phyloP scores from a whole-genome alignment of 164 flowering plant genomes.

The Stephania cephalantha region DNA sequence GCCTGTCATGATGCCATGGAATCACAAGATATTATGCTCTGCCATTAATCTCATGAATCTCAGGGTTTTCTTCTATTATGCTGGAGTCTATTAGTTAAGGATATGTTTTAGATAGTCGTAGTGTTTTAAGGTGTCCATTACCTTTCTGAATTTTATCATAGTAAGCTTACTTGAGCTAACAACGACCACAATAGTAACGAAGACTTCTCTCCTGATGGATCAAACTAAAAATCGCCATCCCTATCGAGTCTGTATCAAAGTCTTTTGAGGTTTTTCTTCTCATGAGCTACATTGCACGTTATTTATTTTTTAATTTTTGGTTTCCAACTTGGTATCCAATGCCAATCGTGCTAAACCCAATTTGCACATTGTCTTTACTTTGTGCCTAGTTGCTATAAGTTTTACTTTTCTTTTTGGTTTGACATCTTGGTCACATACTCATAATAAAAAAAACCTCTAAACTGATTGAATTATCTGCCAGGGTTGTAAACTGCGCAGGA shows the following conservation, averaged over 20 bases:
- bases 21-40: too few species aligned
- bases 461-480: conserved; percentile 27
- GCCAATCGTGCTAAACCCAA: too few species aligned
- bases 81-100: not conserved
- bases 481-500: conserved; percentile 93
- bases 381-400: too few species aligned
- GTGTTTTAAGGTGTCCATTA: not conserved
- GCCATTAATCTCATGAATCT: too few species aligned
- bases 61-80: too few species aligned
- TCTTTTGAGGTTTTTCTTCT: not conserved
- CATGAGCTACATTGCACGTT: too few species aligned
- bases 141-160: not conserved
- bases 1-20: too few species aligned
- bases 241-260: not conserved
- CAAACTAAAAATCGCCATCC: not conserved
- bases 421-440: too few species aligned
- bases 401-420: too few species aligned
- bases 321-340: not conserved
- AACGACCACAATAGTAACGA: not conserved
- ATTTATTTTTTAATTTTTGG: not conserved
- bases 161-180: not conserved
- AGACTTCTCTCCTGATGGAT: not conserved
- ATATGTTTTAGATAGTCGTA: not conserved
- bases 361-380: too few species aligned
- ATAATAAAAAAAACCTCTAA: not conserved